Evolutionary conservation across 2,329 filamentous ascomycete genomes (phyloP).

Genomic region (Diplodia corticola): DNA sequence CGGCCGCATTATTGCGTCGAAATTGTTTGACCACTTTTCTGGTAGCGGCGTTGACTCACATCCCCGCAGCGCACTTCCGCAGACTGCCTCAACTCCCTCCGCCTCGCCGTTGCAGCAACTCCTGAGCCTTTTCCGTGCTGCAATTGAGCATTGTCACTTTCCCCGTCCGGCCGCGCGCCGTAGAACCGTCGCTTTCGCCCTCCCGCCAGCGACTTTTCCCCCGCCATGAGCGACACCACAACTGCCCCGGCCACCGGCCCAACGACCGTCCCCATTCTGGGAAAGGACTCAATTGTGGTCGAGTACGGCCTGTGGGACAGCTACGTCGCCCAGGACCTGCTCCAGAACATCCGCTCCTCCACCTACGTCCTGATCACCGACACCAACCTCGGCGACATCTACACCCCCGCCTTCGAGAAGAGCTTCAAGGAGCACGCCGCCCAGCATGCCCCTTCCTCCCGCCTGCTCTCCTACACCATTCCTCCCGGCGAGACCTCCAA

Average conservation of each 20-base stretch:
- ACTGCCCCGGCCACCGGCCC: constrained; percentile 35
- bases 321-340: constrained; percentile 78
- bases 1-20: neutral
- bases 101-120: neutral
- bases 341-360: constrained; percentile 74
- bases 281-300: constrained; percentile 85
- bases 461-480: constrained; percentile 86
- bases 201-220: neutral
- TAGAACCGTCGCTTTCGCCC: neutral
- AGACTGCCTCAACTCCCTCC: neutral
- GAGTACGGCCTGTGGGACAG: constrained; percentile 87
- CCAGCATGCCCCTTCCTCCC: constrained; percentile 51
- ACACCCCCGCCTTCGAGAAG: constrained; percentile 74
- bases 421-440: constrained; percentile 59
- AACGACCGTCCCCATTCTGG: constrained; percentile 75
- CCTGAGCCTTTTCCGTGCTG: neutral
- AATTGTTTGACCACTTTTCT: constrained; percentile 16
- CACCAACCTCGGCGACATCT: constrained; percentile 80
- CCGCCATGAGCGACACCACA: constrained; percentile 21
- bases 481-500: constrained; percentile 93
- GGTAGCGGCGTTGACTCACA: constrained; percentile 19
- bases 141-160: neutral
- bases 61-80: neutral
- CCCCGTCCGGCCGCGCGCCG: constrained; percentile 13
- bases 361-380: constrained; percentile 98